A percentile compares a stretch with the other conserved stretches of the same genome.
These are phyloP conservation scores for Hypoxylon sp. DNA, from an alignment of 2,329 filamentous ascomycete genomes.

Conservation along the genomic window DNA sequence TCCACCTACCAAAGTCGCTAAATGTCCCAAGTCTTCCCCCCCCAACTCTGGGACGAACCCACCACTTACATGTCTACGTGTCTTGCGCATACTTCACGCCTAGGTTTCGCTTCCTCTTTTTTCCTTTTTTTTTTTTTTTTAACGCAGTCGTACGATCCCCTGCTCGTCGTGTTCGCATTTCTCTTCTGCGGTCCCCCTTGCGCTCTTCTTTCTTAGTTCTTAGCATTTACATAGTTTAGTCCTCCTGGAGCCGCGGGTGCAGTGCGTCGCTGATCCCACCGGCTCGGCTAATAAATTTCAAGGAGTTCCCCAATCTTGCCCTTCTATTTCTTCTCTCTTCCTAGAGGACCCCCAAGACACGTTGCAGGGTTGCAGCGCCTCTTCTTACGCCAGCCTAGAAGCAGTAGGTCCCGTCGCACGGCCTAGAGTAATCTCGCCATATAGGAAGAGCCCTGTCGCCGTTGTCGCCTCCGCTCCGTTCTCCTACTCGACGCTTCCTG, in stretches of 20 bases:
- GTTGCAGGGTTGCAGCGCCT: constrained; percentile 31
- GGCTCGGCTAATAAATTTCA: constrained; percentile 22
- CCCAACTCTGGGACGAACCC: constrained; percentile 7
- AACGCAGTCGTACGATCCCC: constrained; percentile 30
- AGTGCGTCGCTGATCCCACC: constrained; percentile 13
- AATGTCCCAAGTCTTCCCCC: constrained; percentile 22
- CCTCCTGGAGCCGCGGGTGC: constrained; percentile 17
- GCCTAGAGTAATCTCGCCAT: constrained; percentile 3
- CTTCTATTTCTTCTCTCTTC: constrained; percentile 10
- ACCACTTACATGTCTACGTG: constrained; percentile 15
- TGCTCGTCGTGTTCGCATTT: constrained; percentile 16
- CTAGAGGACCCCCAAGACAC: constrained; percentile 20
- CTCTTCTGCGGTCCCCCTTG: constrained; percentile 11
- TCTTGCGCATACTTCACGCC: constrained; percentile 22
- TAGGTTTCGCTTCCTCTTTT: constrained; percentile 11
- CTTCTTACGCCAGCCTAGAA: constrained; percentile 2
- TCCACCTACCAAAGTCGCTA: constrained; percentile 16
- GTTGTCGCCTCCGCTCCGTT: constrained; percentile 6
- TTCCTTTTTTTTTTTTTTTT: constrained; percentile 17
- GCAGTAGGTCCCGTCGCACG: constrained; percentile 10
- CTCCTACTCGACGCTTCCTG: constrained; percentile 2
- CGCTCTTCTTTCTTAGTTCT: neutral
- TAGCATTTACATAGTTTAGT: constrained; percentile 19
- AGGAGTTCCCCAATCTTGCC: constrained; percentile 33
- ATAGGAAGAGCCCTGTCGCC: constrained; percentile 12